phyloP scores from a whole-genome alignment of 208 protist genomes.

The Acanthamoeba castellanii region DNA sequence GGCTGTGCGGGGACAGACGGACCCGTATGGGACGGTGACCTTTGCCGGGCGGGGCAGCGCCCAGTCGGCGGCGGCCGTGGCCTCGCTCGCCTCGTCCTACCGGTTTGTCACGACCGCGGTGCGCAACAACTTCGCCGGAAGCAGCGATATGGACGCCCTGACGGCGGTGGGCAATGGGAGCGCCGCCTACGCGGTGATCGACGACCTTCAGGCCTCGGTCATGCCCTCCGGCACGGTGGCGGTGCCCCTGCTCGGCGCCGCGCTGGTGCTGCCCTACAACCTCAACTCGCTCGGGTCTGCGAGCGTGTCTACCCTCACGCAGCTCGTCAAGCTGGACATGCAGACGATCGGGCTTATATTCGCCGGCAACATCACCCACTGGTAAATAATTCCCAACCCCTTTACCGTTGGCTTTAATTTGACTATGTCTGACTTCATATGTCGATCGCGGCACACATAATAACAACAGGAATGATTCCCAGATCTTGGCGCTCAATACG shows the following conservation, averaged over 20 bases:
- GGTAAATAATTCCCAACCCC: not conserved
- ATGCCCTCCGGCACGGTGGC: not conserved
- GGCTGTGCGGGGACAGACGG: not conserved
- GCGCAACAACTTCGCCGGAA: not conserved
- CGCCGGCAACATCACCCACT: constrained; percentile 22
- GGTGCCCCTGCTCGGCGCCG: not conserved
- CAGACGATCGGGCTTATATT: not conserved
- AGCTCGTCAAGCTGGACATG: not conserved
- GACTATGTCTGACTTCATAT: no score
- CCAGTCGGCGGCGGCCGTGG: not conserved
- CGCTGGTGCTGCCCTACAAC: not conserved
- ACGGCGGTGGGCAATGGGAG: not conserved
- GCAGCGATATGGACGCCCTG: not conserved
- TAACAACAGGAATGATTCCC: not conserved
- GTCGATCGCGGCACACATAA: not conserved
- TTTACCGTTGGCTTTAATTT: no score
- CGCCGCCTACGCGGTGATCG: not conserved
- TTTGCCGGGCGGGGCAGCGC: not conserved
- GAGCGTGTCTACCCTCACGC: not conserved
- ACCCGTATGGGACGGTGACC: not conserved
- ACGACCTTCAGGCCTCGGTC: not conserved
- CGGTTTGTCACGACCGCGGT: constrained; percentile 10
- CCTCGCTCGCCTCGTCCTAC: not conserved
- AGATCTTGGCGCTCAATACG: constrained; percentile 15
- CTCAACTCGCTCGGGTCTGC: not conserved